Conservation (phyloP, 1,284 basidiomycete species). For the Coniophora puteana region DNA sequence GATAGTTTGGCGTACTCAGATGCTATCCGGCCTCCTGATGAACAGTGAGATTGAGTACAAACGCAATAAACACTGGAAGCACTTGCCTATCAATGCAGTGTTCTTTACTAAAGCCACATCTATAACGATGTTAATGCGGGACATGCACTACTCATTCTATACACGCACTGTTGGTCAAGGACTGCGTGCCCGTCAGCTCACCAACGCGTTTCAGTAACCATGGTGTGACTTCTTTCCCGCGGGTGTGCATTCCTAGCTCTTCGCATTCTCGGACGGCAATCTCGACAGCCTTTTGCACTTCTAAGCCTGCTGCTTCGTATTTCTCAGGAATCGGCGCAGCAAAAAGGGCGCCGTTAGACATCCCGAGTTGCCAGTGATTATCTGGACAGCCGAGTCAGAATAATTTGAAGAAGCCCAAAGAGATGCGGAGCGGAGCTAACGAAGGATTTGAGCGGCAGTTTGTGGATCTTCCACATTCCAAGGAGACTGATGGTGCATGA, state of each 20-base stretch:
- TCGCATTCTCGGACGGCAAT: conserved; percentile 85
- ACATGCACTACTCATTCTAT: not conserved
- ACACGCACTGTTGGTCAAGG: conserved; percentile 65
- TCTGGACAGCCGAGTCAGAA: conserved; percentile 34
- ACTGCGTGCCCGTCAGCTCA: conserved; percentile 77
- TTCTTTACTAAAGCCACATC: conserved; percentile 92
- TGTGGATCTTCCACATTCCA: conserved; percentile 63
- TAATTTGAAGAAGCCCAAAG: conserved; percentile 2
- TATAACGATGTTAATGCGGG: conserved; percentile 20
- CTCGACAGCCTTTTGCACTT: conserved; percentile 81
- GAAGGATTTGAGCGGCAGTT: conserved; percentile 66
- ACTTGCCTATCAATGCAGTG: conserved; percentile 81
- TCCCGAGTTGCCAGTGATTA: conserved; percentile 56
- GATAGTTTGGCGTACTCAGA: conserved; percentile 66
- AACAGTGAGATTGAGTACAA: conserved; percentile 6
- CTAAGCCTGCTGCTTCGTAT: conserved; percentile 63
- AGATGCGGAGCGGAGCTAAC: conserved; percentile 38
- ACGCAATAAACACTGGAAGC: conserved; percentile 1
- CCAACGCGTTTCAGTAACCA: conserved; percentile 88
- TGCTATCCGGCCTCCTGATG: conserved; percentile 75
- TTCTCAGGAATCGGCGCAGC: conserved; percentile 88
- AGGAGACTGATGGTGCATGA: conserved; percentile 47
- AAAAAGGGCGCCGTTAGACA: conserved; percentile 76
- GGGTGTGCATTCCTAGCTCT: conserved; percentile 74
- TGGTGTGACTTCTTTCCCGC: conserved; percentile 92